Evolutionary conservation across 768 basidiomycete genomes (phyloP).

Genomic region (Tulasnella sp.): DNA sequence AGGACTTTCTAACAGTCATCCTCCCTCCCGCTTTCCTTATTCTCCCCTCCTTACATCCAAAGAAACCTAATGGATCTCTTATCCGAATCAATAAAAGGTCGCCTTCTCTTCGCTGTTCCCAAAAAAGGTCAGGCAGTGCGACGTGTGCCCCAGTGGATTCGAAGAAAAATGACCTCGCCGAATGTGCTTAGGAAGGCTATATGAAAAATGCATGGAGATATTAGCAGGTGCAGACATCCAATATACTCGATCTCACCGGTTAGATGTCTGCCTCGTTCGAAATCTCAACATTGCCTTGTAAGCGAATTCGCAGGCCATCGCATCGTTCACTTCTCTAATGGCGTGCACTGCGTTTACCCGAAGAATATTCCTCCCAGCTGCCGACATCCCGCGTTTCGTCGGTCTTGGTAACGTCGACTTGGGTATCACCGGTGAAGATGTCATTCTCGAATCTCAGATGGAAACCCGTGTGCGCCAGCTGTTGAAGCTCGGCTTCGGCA

Average conservation of each 20-base stretch:
- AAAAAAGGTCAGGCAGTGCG: conserved; percentile 71
- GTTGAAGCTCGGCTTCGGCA: conserved; percentile 85
- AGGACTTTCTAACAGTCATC: not conserved
- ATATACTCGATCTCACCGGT: conserved; percentile 78
- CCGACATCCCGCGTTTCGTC: conserved; percentile 97
- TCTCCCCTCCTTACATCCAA: not conserved
- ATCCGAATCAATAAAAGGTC: conserved; percentile 74
- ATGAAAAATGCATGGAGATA: conserved; percentile 85
- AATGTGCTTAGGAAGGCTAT: conserved; percentile 60
- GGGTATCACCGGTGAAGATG: conserved; percentile 97
- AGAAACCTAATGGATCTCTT: conserved; percentile 48
- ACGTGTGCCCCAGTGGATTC: conserved; percentile 17
- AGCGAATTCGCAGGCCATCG: conserved; percentile 35
- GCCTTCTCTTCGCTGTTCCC: conserved; percentile 90
- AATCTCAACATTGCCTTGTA: conserved; percentile 95
- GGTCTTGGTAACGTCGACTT: conserved; percentile 96
- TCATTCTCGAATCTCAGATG: conserved; percentile 88
- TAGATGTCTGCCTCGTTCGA: conserved; percentile 89
- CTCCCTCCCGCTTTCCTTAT: not conserved
- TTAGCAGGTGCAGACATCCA: conserved; percentile 93
- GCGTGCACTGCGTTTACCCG: not conserved
- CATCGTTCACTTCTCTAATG: conserved; percentile 9
- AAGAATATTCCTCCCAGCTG: conserved; percentile 93
- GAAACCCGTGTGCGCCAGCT: conserved; percentile 69
- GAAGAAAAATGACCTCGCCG: not conserved